Conservation (phyloP, 495 filamentous ascomycete genomes). For the Neurospora sp. region DNA sequence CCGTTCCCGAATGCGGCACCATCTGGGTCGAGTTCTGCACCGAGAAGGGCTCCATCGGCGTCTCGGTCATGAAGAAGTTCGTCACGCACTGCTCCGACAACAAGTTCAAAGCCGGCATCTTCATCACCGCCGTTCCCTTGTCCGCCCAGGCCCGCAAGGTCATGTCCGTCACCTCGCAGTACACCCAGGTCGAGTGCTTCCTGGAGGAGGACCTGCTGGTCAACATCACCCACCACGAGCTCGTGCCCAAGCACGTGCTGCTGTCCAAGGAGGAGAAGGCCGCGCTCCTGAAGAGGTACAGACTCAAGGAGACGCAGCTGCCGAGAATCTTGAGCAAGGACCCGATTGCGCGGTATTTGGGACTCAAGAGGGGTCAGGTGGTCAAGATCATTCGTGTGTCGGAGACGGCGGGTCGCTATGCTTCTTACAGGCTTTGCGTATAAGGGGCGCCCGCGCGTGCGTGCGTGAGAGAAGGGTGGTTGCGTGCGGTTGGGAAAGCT, state of each 20-base stretch:
- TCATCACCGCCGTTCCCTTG: slow-evolving; percentile 72
- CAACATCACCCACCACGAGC: slow-evolving; percentile 96
- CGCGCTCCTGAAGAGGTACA: slow-evolving; percentile 72
- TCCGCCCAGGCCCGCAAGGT: slow-evolving; percentile 78
- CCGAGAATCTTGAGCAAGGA: slow-evolving; percentile 85
- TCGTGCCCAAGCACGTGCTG: slow-evolving; percentile 88
- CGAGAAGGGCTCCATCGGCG: slow-evolving; percentile 63
- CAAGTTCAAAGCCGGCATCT: slow-evolving; percentile 80
- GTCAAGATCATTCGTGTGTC: slow-evolving; percentile 91
- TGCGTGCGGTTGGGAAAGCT: background rate
- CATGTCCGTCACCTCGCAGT: slow-evolving; percentile 56
- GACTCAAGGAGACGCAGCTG: slow-evolving; percentile 93
- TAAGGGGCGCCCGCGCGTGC: slow-evolving; percentile 11
- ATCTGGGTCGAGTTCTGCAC: slow-evolving; percentile 88
- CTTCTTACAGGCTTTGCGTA: slow-evolving; percentile 55
- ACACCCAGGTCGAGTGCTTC: slow-evolving; percentile 83
- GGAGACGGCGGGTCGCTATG: slow-evolving; percentile 72
- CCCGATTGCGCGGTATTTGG: slow-evolving; percentile 86
- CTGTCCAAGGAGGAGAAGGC: slow-evolving; percentile 84
- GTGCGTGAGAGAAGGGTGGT: background rate
- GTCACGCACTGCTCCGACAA: slow-evolving; percentile 65
- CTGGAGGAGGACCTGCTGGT: slow-evolving; percentile 90
- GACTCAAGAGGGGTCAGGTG: slow-evolving; percentile 85
- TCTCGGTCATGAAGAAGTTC: slow-evolving; percentile 84
- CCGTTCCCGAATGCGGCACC: slow-evolving; percentile 63